phyloP scores from a whole-genome alignment of 495 filamentous ascomycete genomes.

The Eremomyces bilateralis region DNA sequence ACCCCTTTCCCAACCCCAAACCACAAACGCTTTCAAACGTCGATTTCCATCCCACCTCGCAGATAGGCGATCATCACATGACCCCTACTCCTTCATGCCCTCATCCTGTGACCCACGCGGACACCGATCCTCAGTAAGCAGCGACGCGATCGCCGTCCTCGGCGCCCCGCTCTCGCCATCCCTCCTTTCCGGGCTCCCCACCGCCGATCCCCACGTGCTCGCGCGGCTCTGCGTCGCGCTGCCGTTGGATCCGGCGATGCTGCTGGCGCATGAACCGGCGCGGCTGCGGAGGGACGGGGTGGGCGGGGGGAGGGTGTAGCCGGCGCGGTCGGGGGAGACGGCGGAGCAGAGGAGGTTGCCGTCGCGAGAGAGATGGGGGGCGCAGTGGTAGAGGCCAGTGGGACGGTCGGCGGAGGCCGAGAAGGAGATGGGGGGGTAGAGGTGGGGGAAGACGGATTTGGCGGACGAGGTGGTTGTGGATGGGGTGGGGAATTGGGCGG shows the following conservation, averaged over 20 bases:
- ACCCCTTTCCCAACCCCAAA: too few species aligned
- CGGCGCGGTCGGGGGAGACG: constrained; percentile 13
- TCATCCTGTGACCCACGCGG: too few species aligned
- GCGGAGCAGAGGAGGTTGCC: too few species aligned
- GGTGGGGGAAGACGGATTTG: too few species aligned
- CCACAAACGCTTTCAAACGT: too few species aligned
- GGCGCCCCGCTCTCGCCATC: background rate
- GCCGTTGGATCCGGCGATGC: background rate
- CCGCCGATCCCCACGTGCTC: background rate
- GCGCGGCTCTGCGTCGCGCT: background rate
- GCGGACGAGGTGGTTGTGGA: too few species aligned
- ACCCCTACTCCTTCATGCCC: too few species aligned
- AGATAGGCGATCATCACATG: too few species aligned
- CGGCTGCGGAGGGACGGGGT: constrained; percentile 3
- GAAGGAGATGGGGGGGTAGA: constrained; percentile 8
- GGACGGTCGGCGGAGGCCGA: constrained; percentile 9
- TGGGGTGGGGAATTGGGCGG: constrained; percentile 6
- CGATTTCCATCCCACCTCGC: too few species aligned
- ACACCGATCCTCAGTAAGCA: constrained; percentile 8
- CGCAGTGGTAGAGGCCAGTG: constrained; percentile 11
- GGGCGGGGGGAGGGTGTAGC: constrained; percentile 12
- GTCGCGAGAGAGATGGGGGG: too few species aligned
- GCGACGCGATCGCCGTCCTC: constrained; percentile 6
- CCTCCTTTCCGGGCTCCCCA: background rate
- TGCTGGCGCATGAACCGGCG: too few species aligned